Conservation (phyloP, 1,284 basidiomycete species). For the Neotropicomus parvogracilis region DNA sequence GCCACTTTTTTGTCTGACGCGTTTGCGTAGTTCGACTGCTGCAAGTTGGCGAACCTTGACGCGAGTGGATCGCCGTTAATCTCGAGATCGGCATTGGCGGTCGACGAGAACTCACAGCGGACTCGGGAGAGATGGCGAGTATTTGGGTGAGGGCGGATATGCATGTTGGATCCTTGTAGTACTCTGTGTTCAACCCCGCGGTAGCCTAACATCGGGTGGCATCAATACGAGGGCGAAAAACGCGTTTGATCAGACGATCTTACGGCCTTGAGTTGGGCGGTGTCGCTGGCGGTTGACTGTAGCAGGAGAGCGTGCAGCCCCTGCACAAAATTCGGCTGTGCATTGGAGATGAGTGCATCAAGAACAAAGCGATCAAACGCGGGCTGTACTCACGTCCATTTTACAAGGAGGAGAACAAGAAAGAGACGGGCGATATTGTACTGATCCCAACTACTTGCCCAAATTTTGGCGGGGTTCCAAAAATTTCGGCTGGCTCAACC, state of each 20-base stretch:
- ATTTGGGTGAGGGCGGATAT: slow-evolving; percentile 91
- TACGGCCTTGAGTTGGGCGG: slow-evolving; percentile 83
- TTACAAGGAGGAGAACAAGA: slow-evolving; percentile 11
- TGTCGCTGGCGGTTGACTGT: slow-evolving; percentile 85
- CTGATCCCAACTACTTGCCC: slow-evolving; percentile 22
- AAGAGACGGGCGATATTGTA: slow-evolving; percentile 21
- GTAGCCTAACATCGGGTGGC: slow-evolving; percentile 67
- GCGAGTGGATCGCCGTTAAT: slow-evolving; percentile 8
- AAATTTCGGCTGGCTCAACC: slow-evolving; percentile 29
- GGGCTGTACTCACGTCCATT: slow-evolving; percentile 31
- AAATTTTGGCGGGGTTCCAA: slow-evolving; percentile 38
- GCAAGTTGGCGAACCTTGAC: slow-evolving; percentile 91
- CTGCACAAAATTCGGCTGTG: slow-evolving; percentile 67
- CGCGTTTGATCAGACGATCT: slow-evolving; percentile 36
- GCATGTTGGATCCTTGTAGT: slow-evolving; percentile 87
- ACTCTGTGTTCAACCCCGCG: slow-evolving; percentile 84
- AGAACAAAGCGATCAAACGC: background rate
- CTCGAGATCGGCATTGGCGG: slow-evolving; percentile 1
- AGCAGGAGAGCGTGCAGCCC: slow-evolving; percentile 80
- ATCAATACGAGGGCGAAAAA: slow-evolving; percentile 15
- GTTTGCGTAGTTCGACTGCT: slow-evolving; percentile 97
- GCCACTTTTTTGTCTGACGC: slow-evolving; percentile 77
- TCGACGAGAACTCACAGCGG: slow-evolving; percentile 46
- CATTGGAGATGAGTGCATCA: slow-evolving; percentile 1
- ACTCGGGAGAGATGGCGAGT: slow-evolving; percentile 79